phyloP scores from a whole-genome alignment of 257 asterid genomes.

The Solanum raphanifolium region DNA sequence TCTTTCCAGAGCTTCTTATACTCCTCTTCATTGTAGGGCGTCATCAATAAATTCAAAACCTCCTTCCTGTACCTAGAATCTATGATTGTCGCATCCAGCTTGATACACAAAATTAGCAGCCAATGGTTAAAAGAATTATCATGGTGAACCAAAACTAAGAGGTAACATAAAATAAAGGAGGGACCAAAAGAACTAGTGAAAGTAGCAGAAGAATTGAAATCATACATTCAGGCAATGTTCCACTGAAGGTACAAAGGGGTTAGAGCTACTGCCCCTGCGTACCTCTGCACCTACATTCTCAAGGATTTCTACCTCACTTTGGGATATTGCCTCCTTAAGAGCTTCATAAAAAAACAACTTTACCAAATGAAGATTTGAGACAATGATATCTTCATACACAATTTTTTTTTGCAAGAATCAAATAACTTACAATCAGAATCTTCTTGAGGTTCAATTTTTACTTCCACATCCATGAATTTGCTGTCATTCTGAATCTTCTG shows the following conservation, averaged over 20 bases:
- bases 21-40: constrained; percentile 28
- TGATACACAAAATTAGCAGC: constrained; percentile 7
- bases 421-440: neutral
- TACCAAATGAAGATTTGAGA: neutral
- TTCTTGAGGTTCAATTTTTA: neutral
- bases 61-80: constrained; percentile 12
- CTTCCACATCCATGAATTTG: neutral
- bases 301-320: constrained; percentile 17
- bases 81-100: constrained; percentile 10
- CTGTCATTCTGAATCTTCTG: neutral
- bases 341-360: neutral
- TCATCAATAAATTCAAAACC: constrained; percentile 9
- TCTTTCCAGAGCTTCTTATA: constrained; percentile 18
- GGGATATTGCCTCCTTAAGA: neutral
- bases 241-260: constrained; percentile 14
- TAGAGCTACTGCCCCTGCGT: neutral
- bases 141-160: neutral
- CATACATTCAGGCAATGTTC: constrained; percentile 3
- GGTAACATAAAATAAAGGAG: neutral
- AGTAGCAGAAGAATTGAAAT: neutral
- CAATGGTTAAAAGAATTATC: neutral
- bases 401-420: neutral
- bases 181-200: neutral
- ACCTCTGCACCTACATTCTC: constrained; percentile 6
- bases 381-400: neutral